Base-by-base conservation (phyloP, 2,329 filamentous ascomycete species). In the Bretziella fagacearum region DNA sequence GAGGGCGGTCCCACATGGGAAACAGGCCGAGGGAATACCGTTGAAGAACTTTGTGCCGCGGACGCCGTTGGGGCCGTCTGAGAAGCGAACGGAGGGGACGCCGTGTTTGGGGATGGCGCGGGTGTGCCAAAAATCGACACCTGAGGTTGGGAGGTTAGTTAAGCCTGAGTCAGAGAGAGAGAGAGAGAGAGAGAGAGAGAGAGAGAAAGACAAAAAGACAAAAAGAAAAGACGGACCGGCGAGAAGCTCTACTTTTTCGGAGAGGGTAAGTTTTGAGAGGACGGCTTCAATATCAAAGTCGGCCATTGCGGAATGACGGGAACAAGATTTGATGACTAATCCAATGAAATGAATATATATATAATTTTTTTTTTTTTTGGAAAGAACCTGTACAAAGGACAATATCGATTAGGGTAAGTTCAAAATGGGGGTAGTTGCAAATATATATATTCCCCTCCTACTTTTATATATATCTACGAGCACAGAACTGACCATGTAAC, bases 161-260 rank as follows among this genome's bases (percentile, higher is more conserved):
- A 54, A 18, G 13, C 70, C 66, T 81, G 81, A 87, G 20, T 83
- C 83, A 3, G 77, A 72, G 8, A 6, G 6, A n/a, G 1, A 11
- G 15, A 6, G 22, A 6, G 17, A 4, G 32, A 20, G 3, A 33
- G n/a, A 25, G 10, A 17, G 17, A 10, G 25, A 17, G 15, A 11
- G 3, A 6, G 10, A 10, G 4, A 26, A 20, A 23, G 26, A n/a
- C 15, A n/a, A 45, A 37, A 22, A 33, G 51, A 67, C 10, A n/a
- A 23, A 2, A 43, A 11, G 18, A 13, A 29, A 15, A 29, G 11
- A 30, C 65, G 47, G 74, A 70, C 84, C 84, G 0, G 81, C 83
- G 3, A 83, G 85, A 50, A 91, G 69, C 56, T 79, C 81, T 56
- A 89, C 72, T 62, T 91, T 93, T 59, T 91, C 83, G 2, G 73